These are phyloP conservation scores for Acer campestre DNA, from an alignment of 345 rosid species.

Conservation along the genomic window DNA sequence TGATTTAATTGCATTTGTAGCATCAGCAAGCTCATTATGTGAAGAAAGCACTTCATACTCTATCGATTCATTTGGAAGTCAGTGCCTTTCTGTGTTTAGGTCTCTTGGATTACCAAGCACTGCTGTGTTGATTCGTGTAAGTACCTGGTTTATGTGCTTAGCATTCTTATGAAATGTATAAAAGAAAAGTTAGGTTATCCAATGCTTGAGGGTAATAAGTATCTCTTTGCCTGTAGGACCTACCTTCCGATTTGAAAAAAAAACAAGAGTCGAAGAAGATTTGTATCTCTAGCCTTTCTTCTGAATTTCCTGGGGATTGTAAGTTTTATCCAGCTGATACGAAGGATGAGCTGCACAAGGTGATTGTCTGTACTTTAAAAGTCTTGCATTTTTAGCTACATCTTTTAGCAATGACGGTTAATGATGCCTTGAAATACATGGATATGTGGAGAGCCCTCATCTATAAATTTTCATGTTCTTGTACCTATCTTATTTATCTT, in stretches of 20 bases:
- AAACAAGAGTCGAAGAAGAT: conserved; percentile 70
- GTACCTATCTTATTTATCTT: background rate
- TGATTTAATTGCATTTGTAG: conserved; percentile 95
- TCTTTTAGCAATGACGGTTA: background rate
- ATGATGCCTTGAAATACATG: background rate
- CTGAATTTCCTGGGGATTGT: conserved; percentile 89
- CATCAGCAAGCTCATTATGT: conserved; percentile 57
- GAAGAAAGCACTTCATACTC: conserved; percentile 53
- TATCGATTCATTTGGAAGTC: conserved; percentile 83
- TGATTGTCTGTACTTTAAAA: conserved; percentile 24
- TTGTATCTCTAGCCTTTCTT: conserved; percentile 60
- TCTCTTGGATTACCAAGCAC: conserved; percentile 90
- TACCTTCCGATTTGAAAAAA: conserved; percentile 68
- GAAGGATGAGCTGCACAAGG: conserved; percentile 93
- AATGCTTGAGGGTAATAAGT: conserved; percentile 12
- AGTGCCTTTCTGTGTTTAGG: conserved; percentile 84
- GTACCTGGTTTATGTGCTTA: conserved; percentile 29
- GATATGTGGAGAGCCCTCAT: conserved; percentile 2
- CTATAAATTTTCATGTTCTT: conserved; percentile 1
- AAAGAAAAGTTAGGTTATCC: conserved; percentile 1
- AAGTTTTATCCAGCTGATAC: conserved; percentile 87
- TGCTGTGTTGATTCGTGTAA: conserved; percentile 81
- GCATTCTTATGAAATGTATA: background rate
- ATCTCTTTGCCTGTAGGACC: conserved; percentile 49
- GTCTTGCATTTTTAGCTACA: background rate